Evolutionary conservation across 2,329 filamentous ascomycete genomes (phyloP).

Genomic region (Zymoseptoria crescenta): DNA sequence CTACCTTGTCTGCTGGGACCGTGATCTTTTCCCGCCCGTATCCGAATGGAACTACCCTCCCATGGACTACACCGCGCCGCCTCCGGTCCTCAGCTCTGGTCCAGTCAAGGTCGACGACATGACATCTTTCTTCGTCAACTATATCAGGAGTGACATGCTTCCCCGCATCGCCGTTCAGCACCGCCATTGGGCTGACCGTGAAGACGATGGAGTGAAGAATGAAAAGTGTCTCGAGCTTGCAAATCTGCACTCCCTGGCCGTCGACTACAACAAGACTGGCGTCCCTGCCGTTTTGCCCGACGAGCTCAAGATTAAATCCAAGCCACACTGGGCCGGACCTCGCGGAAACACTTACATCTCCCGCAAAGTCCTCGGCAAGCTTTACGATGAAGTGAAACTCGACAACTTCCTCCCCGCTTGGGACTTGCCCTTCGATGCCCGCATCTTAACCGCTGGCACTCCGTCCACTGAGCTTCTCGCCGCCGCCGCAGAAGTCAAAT

Average conservation of each 20-base stretch:
- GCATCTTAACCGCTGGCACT: slow-evolving; percentile 59
- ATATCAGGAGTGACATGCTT: slow-evolving; percentile 85
- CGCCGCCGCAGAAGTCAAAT: slow-evolving; percentile 60
- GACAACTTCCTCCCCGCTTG: slow-evolving; percentile 68
- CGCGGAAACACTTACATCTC: slow-evolving; percentile 56
- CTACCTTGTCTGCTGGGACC: slow-evolving; percentile 89
- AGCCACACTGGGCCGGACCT: slow-evolving; percentile 80
- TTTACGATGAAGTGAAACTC: slow-evolving; percentile 69
- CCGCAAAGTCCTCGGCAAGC: slow-evolving; percentile 61
- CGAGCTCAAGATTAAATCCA: slow-evolving; percentile 53
- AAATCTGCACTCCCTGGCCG: slow-evolving; percentile 75
- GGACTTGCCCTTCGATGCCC: slow-evolving; percentile 63
- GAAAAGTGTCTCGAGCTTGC: slow-evolving; percentile 66
- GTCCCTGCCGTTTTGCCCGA: slow-evolving; percentile 61
- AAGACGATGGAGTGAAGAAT: slow-evolving; percentile 56
- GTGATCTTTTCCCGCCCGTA: slow-evolving; percentile 57
- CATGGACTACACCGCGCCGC: slow-evolving; percentile 64
- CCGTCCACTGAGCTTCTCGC: slow-evolving; percentile 49
- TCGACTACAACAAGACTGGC: slow-evolving; percentile 92
- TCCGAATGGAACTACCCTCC: slow-evolving; percentile 58
- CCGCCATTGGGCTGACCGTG: slow-evolving; percentile 63
- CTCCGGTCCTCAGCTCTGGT: slow-evolving; percentile 48
- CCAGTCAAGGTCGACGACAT: slow-evolving; percentile 67
- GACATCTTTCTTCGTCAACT: slow-evolving; percentile 77
- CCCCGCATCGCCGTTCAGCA: slow-evolving; percentile 75